Conservation (phyloP, 202 grass and related monocot species). For the Sporobolus alterniflorus region DNA sequence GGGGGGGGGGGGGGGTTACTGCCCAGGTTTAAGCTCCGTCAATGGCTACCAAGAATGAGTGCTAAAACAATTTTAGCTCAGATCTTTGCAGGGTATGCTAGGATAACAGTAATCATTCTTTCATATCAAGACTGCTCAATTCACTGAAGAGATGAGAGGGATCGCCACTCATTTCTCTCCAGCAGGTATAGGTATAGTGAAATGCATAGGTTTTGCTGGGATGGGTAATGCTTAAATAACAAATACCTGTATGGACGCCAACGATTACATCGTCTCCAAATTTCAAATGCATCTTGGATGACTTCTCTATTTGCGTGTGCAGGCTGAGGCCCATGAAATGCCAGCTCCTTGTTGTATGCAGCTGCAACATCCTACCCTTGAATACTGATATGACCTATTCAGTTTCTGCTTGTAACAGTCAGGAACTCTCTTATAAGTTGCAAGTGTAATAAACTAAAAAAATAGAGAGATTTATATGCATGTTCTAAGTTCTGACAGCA, state of each 20-base stretch:
- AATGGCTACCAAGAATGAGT: constrained; percentile 33
- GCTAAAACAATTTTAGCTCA: not conserved
- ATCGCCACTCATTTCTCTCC: constrained; percentile 16
- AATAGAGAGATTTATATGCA: constrained; percentile 13
- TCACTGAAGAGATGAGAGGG: not conserved
- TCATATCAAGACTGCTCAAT: constrained; percentile 35
- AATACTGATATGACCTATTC: constrained; percentile 84
- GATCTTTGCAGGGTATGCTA: constrained; percentile 34
- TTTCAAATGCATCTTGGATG: constrained; percentile 54
- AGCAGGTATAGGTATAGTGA: not conserved
- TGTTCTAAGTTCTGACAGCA: constrained; percentile 1
- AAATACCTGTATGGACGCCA: constrained; percentile 82
- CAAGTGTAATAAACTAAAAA: not conserved
- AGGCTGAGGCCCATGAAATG: constrained; percentile 96
- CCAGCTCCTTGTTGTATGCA: constrained; percentile 97
- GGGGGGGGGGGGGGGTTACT: no score
- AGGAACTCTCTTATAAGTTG: constrained; percentile 10
- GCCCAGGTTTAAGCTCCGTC: no score
- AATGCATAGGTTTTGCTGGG: not conserved
- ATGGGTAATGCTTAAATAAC: not conserved
- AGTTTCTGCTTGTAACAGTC: constrained; percentile 48
- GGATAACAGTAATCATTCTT: constrained; percentile 40
- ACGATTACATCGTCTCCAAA: constrained; percentile 77
- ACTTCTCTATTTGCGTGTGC: constrained; percentile 38
- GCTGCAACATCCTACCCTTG: constrained; percentile 69